These are phyloP conservation scores for Telopea speciosissima DNA, from an alignment of 177 flowering plant genomes.

Conservation along the genomic window DNA sequence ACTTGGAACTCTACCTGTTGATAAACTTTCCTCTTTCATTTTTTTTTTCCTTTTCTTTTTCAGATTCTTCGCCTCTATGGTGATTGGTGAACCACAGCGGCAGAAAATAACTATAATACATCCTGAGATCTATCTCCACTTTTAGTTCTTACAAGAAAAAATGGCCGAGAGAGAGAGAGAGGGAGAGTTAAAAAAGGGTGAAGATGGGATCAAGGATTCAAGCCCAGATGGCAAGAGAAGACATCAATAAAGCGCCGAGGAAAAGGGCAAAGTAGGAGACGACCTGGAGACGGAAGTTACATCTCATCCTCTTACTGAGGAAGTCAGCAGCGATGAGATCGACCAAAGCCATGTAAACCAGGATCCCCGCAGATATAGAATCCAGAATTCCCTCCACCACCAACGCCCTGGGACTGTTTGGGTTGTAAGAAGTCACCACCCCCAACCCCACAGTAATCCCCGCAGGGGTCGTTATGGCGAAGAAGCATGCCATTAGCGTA, in stretches of 20 bases:
- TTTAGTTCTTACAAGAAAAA: no score
- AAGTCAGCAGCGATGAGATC: slow-evolving; percentile 95
- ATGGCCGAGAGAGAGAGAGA: no score
- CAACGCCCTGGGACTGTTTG: slow-evolving; percentile 59
- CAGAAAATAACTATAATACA: no score
- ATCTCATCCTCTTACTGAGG: slow-evolving; percentile 86
- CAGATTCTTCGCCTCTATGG: no score
- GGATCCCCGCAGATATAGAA: slow-evolving; percentile 81
- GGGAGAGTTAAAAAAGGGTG: no score
- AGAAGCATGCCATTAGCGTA: slow-evolving; percentile 79
- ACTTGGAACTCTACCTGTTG: no score
- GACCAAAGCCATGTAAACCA: slow-evolving; percentile 92
- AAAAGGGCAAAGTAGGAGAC: slow-evolving; percentile 72
- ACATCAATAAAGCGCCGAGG: slow-evolving; percentile 80
- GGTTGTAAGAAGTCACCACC: slow-evolving; percentile 65
- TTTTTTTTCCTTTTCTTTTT: no score
- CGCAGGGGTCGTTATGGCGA: slow-evolving; percentile 79
- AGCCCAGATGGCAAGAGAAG: slow-evolving; percentile 88
- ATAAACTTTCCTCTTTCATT: no score
- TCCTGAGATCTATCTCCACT: no score
- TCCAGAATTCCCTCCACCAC: slow-evolving; percentile 73
- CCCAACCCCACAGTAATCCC: slow-evolving; percentile 65
- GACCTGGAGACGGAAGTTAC: slow-evolving; percentile 68
- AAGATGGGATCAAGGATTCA: slow-evolving; percentile 16
- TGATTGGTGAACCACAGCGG: no score